Conservation (phyloP, 2,329 filamentous ascomycete species). For the Coleophoma cylindrospora region DNA sequence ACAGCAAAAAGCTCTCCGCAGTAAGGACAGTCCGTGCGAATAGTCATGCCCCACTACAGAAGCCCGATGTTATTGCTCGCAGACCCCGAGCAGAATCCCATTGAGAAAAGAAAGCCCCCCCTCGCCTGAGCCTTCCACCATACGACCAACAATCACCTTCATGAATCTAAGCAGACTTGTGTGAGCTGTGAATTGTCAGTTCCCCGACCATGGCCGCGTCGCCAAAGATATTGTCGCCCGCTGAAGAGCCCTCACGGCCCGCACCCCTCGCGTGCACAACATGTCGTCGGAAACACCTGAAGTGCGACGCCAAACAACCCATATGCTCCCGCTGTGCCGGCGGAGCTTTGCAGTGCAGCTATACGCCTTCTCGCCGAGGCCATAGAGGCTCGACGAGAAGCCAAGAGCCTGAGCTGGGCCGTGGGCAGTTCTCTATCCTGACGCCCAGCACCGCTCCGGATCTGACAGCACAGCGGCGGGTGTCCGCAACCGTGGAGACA, state of each 20-base stretch:
- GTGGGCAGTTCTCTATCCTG: slow-evolving; percentile 17
- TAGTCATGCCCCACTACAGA: too few species aligned
- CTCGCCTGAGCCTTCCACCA: too few species aligned
- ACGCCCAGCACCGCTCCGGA: slow-evolving; percentile 39
- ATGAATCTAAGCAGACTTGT: too few species aligned
- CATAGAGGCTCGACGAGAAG: slow-evolving; percentile 62
- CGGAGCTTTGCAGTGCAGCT: slow-evolving; percentile 59
- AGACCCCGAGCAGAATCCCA: too few species aligned
- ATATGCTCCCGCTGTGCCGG: slow-evolving; percentile 64
- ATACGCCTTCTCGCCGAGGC: slow-evolving; percentile 68
- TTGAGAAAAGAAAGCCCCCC: too few species aligned
- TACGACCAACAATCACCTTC: too few species aligned
- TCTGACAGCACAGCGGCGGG: not conserved
- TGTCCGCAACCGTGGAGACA: not conserved
- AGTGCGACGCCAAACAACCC: slow-evolving; percentile 60
- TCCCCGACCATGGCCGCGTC: not conserved
- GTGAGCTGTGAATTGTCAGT: too few species aligned
- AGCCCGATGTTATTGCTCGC: too few species aligned
- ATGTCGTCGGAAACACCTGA: slow-evolving; percentile 53
- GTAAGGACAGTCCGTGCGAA: too few species aligned
- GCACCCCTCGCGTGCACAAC: slow-evolving; percentile 11
- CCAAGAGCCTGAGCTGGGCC: slow-evolving; percentile 26
- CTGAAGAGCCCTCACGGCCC: not conserved
- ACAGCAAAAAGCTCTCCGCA: too few species aligned
- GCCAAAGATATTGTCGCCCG: not conserved